These are phyloP conservation scores for Thalassiosira delicatula DNA, from an alignment of 352 stramenopile species.

Conservation along the genomic window DNA sequence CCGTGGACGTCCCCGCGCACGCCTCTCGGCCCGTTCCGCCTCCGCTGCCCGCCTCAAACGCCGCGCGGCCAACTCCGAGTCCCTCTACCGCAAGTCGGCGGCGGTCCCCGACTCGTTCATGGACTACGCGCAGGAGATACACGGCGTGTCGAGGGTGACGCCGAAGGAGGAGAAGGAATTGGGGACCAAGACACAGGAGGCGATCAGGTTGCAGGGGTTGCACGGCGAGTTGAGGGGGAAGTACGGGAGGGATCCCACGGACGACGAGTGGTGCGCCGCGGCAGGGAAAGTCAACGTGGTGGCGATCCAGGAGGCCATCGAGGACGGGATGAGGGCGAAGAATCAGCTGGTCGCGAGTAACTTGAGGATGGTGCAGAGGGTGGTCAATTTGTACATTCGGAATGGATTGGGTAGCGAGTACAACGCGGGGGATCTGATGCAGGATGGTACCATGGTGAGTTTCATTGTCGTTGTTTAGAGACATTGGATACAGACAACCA, in stretches of 20 bases:
- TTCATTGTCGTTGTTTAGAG: too few relatives aligned
- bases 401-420: constrained; percentile 81
- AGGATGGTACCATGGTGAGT: constrained; percentile 82
- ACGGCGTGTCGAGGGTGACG: constrained; percentile 68
- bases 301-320: constrained; percentile 65
- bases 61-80: constrained; percentile 31
- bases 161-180: constrained; percentile 76
- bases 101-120: constrained; percentile 76
- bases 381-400: constrained; percentile 83
- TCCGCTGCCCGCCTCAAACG: constrained; percentile 32
- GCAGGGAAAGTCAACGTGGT: constrained; percentile 79
- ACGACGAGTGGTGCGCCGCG: constrained; percentile 82
- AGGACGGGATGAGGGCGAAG: constrained; percentile 80
- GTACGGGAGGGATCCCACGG: constrained; percentile 75
- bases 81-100: constrained; percentile 72
- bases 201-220: constrained; percentile 70
- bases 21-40: constrained; percentile 25
- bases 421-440: constrained; percentile 84
- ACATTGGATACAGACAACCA: too few relatives aligned
- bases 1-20: too few relatives aligned
- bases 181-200: constrained; percentile 79
- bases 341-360: constrained; percentile 81
- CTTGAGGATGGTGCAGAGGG: constrained; percentile 80
- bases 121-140: constrained; percentile 77
- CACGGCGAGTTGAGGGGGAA: constrained; percentile 65